Conservation (phyloP, 1,139 yeast genomes). For the Trichomonascaceae sp. region DNA sequence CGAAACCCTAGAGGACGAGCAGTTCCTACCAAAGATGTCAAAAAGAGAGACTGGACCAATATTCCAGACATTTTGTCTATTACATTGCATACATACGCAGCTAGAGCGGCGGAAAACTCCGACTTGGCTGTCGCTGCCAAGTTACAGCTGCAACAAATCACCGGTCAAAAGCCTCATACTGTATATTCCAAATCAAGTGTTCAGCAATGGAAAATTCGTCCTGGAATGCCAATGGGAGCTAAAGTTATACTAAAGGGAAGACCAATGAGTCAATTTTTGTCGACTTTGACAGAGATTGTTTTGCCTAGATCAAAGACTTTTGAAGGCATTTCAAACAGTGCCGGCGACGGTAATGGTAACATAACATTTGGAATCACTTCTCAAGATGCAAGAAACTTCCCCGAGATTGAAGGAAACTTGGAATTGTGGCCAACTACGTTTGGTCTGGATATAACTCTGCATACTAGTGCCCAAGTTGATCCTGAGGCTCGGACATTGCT, state of each 20-base stretch:
- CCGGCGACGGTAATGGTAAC: conserved; percentile 86
- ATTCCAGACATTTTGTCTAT: conserved; percentile 66
- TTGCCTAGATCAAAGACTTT: conserved; percentile 90
- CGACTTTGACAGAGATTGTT: conserved; percentile 85
- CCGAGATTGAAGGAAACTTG: conserved; percentile 87
- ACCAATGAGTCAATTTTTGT: conserved; percentile 77
- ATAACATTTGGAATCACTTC: conserved; percentile 77
- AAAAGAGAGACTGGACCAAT: conserved; percentile 57
- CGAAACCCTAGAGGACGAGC: conserved; percentile 38
- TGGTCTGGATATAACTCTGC: conserved; percentile 81
- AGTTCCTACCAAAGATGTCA: conserved; percentile 62
- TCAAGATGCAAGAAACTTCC: conserved; percentile 75
- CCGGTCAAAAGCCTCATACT: conserved; percentile 77
- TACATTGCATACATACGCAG: conserved; percentile 69
- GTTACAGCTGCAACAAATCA: conserved; percentile 83
- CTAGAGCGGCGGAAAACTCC: conserved; percentile 64
- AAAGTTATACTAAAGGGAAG: conserved; percentile 72
- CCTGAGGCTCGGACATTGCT: conserved; percentile 84
- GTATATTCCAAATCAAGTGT: conserved; percentile 74
- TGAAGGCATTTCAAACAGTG: conserved; percentile 62
- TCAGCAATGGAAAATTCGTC: conserved; percentile 80
- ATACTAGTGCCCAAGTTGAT: conserved; percentile 87
- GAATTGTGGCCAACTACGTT: conserved; percentile 85
- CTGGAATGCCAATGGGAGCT: conserved; percentile 90
- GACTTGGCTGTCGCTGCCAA: conserved; percentile 74